Base-by-base conservation (phyloP, 2,329 filamentous ascomycete genomes). In the Aspergillus sclerotialis region DNA sequence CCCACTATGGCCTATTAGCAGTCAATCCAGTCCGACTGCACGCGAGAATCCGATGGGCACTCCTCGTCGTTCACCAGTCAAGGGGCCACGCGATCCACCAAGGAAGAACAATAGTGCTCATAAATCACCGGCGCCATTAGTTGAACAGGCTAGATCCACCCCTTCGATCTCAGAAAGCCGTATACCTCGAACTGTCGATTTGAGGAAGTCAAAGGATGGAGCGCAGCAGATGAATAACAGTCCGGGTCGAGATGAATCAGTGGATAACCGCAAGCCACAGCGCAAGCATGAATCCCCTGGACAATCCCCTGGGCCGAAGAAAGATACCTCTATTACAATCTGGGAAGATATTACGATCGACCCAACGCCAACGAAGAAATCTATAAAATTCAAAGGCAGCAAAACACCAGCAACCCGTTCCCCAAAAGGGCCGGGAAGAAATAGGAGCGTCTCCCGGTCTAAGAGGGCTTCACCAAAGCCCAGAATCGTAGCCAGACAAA, bases 311-410 rank as follows among this genome's bases (percentile, higher is more conserved):
- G 32, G 38, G 4, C 15, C 29, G 13, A 41, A 36, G 15, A 42
- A 40, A 5, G 31, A 33, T 11, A 44, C 47, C 13, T 47, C 48
- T 7, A 49, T 61, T 7, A 58, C 55, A 1, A 64, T 66, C 30
- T 66, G 60, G 54, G 63, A 65, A 46, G 62, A 65, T 35, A 46
- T 42, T 16, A 49, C 44, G 23, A 37, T 48, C 7, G 45, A 15
- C 24, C 31, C n/a, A 29, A 38, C 24, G 9, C 19, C 30, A 38
- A 46, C 35, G 35, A 41, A 40, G n/a, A 32, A 33, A 27, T 21
- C 52, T 37, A 18, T 16, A 12, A n/a, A 9, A 9, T 26, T 5
- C 18, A 35, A 10, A 9, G 23, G 4, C 7, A 23, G 7, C 26
- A 14, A 17, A 18, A 25, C 9, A 35, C 25, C 16, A 15, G 25